Base-by-base conservation (phyloP, 148 eudicot genomes). In the Camellia lanceoleosa region DNA sequence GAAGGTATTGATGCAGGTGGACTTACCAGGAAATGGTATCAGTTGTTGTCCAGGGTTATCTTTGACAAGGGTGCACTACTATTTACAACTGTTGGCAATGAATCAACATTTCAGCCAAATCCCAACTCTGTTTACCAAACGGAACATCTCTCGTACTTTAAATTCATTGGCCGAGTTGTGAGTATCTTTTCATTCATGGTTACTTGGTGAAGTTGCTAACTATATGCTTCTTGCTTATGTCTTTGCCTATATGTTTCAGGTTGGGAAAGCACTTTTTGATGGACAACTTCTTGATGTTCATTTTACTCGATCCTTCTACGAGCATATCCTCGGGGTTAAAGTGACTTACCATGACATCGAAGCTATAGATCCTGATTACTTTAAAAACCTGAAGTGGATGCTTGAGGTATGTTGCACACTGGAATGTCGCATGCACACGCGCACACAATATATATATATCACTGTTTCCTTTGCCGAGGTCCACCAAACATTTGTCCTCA, bases 1-100 rank as follows among this genome's bases (percentile, higher is more conserved):
- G 99, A 97, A 84, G 99, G 99, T 47, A 94, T 97, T 75, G 99
- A 97, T 88, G 99, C 99, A 20, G 99, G 99, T 83, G 99, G 99
- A 71, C 93, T 97, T 56, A 97, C 99, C 12, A 90, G 99, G 85
- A 98, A 97, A 83, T 97, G 99, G 99, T 97, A 97, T 87, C 98
- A 97, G 81, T 87, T 90, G 67, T 80, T 97, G 38, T 97, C 99
- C 10, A 87, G 98, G 83, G 99, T 97, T 65, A 97, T 97, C 68
- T 97, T 97, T 81, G 99, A 97, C 85, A 97, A 89, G 88, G 98
- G 99, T 72, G 98, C 99, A 18, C 78, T 97, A 74, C 82, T 97
- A 73, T 97, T 97, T 67, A 97, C 99, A 12, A 94, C 99, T 0
- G 99, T 97, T 77, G 99, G 99, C 81, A 97, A 89, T 87, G 97